Evolutionary conservation across 306 rosid species (phyloP).

Genomic region (Canavalia ensiformis): DNA sequence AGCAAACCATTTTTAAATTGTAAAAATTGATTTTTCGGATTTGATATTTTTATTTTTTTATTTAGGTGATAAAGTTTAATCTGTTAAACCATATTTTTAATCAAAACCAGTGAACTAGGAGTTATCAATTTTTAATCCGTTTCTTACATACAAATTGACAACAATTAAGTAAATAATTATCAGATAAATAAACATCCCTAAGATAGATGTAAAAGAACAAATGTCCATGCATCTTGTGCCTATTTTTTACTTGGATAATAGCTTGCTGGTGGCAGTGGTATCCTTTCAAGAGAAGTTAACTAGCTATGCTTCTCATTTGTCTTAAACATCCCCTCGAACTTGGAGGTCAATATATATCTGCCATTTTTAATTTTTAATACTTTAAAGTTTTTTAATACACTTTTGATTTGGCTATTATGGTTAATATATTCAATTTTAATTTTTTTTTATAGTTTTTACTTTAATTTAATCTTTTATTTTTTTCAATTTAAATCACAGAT

Average conservation of each 20-base stretch:
- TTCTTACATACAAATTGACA: neutral
- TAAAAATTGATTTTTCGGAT: neutral
- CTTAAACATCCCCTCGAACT: conserved; percentile 2
- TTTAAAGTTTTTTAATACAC: too few relatives aligned
- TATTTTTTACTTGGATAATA: neutral
- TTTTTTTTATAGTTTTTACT: too few relatives aligned
- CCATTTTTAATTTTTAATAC: too few relatives aligned
- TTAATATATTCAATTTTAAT: too few relatives aligned
- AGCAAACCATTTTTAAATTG: neutral
- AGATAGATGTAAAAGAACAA: neutral
- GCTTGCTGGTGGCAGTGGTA: neutral
- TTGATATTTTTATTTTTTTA: neutral
- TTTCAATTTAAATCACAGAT: too few relatives aligned
- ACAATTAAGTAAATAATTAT: neutral
- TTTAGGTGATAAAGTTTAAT: neutral
- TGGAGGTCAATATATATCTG: too few relatives aligned
- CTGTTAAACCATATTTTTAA: neutral
- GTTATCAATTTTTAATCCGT: neutral
- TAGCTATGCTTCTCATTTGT: neutral
- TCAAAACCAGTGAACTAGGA: neutral
- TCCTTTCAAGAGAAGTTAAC: neutral
- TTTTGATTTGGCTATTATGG: too few relatives aligned
- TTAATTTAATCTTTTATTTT: too few relatives aligned
- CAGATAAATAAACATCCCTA: neutral
- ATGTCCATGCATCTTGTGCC: neutral